phyloP scores from a whole-genome alignment of 345 rosid species.

The Arabis hirsuta region DNA sequence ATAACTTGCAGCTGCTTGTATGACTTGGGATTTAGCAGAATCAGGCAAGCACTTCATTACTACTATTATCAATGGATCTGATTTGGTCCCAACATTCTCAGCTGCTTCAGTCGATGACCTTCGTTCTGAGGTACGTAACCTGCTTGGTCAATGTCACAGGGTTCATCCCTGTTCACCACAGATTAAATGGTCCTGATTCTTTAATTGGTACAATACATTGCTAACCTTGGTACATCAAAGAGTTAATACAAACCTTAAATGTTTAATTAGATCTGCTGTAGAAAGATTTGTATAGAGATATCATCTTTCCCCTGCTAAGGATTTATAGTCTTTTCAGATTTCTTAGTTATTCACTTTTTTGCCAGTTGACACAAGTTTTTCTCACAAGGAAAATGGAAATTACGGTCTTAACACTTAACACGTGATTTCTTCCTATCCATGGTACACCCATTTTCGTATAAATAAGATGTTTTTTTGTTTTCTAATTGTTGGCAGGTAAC shows the following conservation, averaged over 20 bases:
- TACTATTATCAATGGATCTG: constrained; percentile 87
- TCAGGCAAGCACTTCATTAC: constrained; percentile 92
- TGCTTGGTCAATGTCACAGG: constrained; percentile 18
- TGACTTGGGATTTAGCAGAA: constrained; percentile 99
- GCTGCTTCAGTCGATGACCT: constrained; percentile 90
- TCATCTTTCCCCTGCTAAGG: constrained; percentile 4
- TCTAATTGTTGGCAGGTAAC: constrained; percentile 62
- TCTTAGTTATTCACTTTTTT: constrained; percentile 6
- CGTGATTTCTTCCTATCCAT: neutral
- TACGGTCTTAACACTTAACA: neutral
- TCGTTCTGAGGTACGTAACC: constrained; percentile 74
- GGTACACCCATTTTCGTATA: neutral
- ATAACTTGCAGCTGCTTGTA: constrained; percentile 84
- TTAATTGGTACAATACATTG: neutral
- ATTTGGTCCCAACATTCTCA: constrained; percentile 95
- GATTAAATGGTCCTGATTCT: constrained; percentile 7
- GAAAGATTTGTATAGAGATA: constrained; percentile 1
- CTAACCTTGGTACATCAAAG: constrained; percentile 7
- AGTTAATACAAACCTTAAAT: neutral
- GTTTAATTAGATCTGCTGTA: neutral
- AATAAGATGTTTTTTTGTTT: neutral
- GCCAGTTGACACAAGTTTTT: neutral
- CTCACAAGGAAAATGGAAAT: neutral
- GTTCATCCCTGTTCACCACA: neutral
- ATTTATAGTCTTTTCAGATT: constrained; percentile 4